A percentile compares a stretch with the other conserved stretches of the same genome.
Evolutionary conservation across 768 basidiomycete genomes (phyloP).

Genomic region (Galerina sulciceps): DNA sequence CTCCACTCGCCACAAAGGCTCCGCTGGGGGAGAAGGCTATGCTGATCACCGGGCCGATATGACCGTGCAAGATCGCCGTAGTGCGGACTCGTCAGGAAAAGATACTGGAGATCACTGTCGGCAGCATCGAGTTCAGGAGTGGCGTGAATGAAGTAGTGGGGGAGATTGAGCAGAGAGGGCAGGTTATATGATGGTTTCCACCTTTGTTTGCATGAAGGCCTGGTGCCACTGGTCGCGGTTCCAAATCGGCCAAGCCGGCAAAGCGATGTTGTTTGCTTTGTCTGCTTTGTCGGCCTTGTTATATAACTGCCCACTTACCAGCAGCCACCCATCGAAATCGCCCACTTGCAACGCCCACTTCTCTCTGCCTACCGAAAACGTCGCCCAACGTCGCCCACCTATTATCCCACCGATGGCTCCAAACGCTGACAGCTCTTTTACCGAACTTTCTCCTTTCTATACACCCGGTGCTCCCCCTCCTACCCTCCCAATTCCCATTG

Average conservation of each 20-base stretch:
- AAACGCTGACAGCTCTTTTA: slow-evolving; percentile 5
- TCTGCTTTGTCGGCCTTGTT: no score
- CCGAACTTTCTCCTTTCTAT: slow-evolving; percentile 12
- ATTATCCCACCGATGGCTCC: neutral
- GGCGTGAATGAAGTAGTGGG: neutral
- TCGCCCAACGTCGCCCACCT: neutral
- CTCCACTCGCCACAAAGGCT: slow-evolving; percentile 20
- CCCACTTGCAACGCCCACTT: no score
- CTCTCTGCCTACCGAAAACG: no score
- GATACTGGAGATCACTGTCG: neutral
- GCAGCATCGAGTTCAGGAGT: neutral
- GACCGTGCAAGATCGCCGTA: slow-evolving; percentile 6
- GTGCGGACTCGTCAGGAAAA: neutral
- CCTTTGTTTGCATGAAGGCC: no score
- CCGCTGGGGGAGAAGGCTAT: slow-evolving; percentile 20
- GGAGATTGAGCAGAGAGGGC: no score
- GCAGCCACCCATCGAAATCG: no score
- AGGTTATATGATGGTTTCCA: no score
- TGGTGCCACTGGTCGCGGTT: no score
- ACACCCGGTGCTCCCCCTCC: slow-evolving; percentile 20
- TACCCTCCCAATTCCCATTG: slow-evolving; percentile 16
- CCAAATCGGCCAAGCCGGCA: no score
- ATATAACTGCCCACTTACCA: no score
- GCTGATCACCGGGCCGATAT: slow-evolving; percentile 8
- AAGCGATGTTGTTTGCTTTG: no score